Evolutionary conservation across 179 eudicot genomes (phyloP).

Genomic region (Vitellaria paradoxa): DNA sequence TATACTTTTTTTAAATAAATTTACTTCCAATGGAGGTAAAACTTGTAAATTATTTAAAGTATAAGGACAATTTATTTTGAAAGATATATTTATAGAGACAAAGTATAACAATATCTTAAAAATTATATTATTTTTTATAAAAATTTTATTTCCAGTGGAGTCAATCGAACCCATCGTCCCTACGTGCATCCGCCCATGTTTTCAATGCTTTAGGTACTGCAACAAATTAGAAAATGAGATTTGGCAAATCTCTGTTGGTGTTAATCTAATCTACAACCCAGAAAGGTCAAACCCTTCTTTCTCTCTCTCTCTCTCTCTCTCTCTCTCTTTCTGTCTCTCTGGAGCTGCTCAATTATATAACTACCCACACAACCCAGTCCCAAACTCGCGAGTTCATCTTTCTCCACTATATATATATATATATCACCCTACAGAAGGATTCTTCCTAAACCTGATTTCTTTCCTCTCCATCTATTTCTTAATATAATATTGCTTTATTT

Average conservation of each 20-base stretch:
- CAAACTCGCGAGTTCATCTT: constrained; percentile 6
- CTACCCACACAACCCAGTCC: constrained; percentile 20
- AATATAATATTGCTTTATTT: too few species aligned
- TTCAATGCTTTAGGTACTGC: too few species aligned
- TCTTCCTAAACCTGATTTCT: neutral
- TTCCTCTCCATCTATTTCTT: neutral
- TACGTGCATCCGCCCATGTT: too few species aligned
- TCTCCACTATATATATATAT: neutral
- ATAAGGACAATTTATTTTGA: too few species aligned
- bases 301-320: neutral
- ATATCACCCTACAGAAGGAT: neutral
- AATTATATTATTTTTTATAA: too few species aligned
- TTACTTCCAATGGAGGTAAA: too few species aligned
- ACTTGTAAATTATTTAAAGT: too few species aligned
- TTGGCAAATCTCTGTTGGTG: constrained; percentile 12
- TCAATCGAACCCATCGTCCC: too few species aligned
- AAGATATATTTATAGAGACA: too few species aligned
- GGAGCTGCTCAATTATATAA: constrained; percentile 11
- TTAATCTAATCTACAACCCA: constrained; percentile 13
- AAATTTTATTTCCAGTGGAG: too few species aligned
- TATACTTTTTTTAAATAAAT: too few species aligned
- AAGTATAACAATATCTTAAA: too few species aligned
- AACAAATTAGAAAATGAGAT: constrained; percentile 1
- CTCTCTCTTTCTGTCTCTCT: neutral
- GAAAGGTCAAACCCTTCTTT: constrained; percentile 18